Percentiles rank a stretch among this genome's conserved stretches.
Evolutionary conservation across 2,329 filamentous ascomycete species (phyloP).

Genomic region (Talaromyces atroroseus): DNA sequence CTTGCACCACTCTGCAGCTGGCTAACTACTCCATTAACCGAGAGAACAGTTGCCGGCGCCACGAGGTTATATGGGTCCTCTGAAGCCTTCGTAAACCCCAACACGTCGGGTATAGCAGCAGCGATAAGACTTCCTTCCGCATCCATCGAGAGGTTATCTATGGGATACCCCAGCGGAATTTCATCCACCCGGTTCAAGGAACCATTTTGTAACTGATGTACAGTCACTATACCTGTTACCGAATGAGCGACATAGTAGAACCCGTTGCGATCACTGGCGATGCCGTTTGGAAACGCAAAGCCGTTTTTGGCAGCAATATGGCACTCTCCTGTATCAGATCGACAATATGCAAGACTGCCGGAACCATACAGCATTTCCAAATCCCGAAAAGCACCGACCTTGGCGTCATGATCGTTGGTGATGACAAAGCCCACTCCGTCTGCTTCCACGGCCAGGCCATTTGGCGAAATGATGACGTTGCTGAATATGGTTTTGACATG

Average conservation of each 20-base stretch:
- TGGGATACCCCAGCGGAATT: conserved; percentile 24
- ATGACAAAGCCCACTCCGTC: conserved; percentile 30
- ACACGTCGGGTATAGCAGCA: conserved; percentile 26
- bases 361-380: conserved; percentile 25
- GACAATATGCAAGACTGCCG: conserved; percentile 27
- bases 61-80: conserved; percentile 20
- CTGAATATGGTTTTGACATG: conserved; percentile 29
- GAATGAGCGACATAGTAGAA: conserved; percentile 31
- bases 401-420: conserved; percentile 32
- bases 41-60: conserved; percentile 13
- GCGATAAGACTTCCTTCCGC: conserved; percentile 30
- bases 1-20: conserved; percentile 20
- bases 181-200: conserved; percentile 4
- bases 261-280: conserved; percentile 26
- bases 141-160: conserved; percentile 36
- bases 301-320: conserved; percentile 20
- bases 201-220: conserved; percentile 13
- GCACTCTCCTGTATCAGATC: conserved; percentile 20
- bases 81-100: conserved; percentile 18
- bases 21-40: conserved; percentile 11
- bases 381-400: conserved; percentile 19
- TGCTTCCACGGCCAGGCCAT: conserved; percentile 29
- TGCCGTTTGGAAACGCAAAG: conserved; percentile 29
- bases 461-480: conserved; percentile 30
- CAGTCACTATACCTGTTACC: conserved; percentile 19